Conservation (phyloP, 148 eudicot species). For the Arctostaphylos glauca region DNA sequence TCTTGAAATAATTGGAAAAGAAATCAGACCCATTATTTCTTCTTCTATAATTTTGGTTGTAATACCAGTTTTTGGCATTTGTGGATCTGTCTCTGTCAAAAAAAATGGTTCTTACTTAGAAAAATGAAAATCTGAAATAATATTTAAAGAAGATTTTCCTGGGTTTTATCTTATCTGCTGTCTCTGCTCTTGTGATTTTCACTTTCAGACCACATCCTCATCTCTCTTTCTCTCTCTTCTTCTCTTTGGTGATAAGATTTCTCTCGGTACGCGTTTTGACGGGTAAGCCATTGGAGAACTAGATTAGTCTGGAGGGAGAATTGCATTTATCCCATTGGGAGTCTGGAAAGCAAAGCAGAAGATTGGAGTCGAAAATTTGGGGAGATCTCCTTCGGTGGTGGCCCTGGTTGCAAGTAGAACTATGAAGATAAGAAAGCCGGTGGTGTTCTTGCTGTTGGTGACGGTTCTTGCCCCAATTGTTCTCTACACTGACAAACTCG, state of each 20-base stretch:
- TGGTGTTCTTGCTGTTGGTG: conserved; percentile 50
- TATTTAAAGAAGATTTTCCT: neutral
- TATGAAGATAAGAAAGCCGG: conserved; percentile 45
- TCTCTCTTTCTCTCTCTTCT: neutral
- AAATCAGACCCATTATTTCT: neutral
- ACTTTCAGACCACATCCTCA: neutral
- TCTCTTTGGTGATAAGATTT: neutral
- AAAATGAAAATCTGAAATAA: neutral
- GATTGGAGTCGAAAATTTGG: neutral
- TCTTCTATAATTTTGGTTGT: neutral
- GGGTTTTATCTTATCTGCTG: neutral
- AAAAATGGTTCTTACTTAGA: neutral
- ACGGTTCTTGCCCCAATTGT: conserved; percentile 80
- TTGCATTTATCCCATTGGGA: neutral
- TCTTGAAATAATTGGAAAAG: neutral
- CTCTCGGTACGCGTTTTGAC: neutral
- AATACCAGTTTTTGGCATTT: neutral
- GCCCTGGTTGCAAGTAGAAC: conserved; percentile 20
- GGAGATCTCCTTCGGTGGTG: neutral
- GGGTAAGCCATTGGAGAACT: neutral
- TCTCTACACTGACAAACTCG: conserved; percentile 65
- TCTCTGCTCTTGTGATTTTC: neutral
- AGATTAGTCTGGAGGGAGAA: neutral
- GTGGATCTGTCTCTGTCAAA: neutral
- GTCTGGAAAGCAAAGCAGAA: neutral